Conservation (phyloP, 1,284 basidiomycete genomes). For the Sanghuangporus weigelae region DNA sequence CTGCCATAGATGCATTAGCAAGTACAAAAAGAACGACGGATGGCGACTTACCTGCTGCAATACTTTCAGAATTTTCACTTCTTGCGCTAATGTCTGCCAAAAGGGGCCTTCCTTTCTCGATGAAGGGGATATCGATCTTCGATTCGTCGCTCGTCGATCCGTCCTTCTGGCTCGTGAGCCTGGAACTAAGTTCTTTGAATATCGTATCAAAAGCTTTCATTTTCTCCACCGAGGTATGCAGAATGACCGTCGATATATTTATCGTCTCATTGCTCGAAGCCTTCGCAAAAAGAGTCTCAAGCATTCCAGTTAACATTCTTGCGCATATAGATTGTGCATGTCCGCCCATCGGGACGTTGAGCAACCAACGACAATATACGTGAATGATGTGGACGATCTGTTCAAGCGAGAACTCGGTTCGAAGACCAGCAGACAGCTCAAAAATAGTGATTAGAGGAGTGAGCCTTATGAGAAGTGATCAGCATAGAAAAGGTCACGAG, state of each 20-base stretch:
- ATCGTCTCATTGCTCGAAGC: constrained; percentile 65
- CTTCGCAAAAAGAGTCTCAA: constrained; percentile 80
- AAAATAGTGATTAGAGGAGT: constrained; percentile 87
- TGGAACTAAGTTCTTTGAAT: constrained; percentile 50
- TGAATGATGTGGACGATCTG: constrained; percentile 83
- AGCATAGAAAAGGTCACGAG: neutral
- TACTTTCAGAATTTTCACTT: constrained; percentile 72
- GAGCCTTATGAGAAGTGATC: constrained; percentile 43
- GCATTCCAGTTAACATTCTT: constrained; percentile 89
- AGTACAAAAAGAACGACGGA: constrained; percentile 7
- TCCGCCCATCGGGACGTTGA: constrained; percentile 81
- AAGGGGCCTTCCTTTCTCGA: constrained; percentile 79
- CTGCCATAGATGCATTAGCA: constrained; percentile 33
- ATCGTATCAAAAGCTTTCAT: constrained; percentile 76
- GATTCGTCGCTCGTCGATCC: constrained; percentile 39
- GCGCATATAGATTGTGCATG: constrained; percentile 89
- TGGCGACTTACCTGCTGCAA: constrained; percentile 50
- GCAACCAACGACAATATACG: constrained; percentile 85
- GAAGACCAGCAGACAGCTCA: constrained; percentile 91
- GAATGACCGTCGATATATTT: constrained; percentile 65
- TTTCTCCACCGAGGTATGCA: constrained; percentile 86
- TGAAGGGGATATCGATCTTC: constrained; percentile 44
- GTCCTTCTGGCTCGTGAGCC: constrained; percentile 46
- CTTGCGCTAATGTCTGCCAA: constrained; percentile 63
- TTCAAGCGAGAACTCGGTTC: constrained; percentile 73